phyloP scores from a whole-genome alignment of 305 asterid species.

The Fraxinus nigra region DNA sequence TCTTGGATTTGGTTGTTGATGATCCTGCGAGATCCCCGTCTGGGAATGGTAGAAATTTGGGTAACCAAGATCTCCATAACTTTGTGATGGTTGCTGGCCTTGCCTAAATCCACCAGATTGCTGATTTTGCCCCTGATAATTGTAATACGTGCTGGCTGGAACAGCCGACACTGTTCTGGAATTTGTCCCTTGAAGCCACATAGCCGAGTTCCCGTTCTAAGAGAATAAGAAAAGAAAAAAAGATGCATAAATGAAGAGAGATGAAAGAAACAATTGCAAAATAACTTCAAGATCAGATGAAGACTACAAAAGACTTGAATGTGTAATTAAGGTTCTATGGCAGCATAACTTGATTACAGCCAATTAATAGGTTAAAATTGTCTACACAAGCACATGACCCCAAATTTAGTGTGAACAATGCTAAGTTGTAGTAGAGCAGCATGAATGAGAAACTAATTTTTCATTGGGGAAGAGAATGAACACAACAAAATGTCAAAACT shows the following conservation, averaged over 20 bases:
- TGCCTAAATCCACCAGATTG: slow-evolving; percentile 68
- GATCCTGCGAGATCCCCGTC: slow-evolving; percentile 53
- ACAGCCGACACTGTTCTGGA: slow-evolving; percentile 67
- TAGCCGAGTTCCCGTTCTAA: slow-evolving; percentile 65
- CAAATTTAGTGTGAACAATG: background rate
- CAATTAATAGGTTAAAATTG: background rate
- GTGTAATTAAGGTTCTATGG: background rate
- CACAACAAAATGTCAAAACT: background rate
- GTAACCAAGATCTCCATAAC: slow-evolving; percentile 62
- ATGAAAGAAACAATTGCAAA: background rate
- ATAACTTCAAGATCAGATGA: background rate
- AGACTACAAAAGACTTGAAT: background rate
- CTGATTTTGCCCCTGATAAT: slow-evolving; percentile 61
- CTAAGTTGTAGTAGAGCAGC: background rate
- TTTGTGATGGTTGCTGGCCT: slow-evolving; percentile 79
- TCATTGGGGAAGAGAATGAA: background rate
- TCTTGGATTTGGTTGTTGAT: slow-evolving; percentile 63
- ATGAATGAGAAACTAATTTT: background rate
- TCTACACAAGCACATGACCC: background rate
- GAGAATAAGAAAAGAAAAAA: slow-evolving; percentile 4
- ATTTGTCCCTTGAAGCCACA: slow-evolving; percentile 78
- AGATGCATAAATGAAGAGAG: background rate
- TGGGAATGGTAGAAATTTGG: slow-evolving; percentile 83
- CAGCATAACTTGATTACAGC: background rate
- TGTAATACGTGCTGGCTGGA: slow-evolving; percentile 58